Evolutionary conservation across 768 basidiomycete genomes (phyloP), one percentile per base, ranked within the genome.

Genomic region (Boletellus sp.): DNA sequence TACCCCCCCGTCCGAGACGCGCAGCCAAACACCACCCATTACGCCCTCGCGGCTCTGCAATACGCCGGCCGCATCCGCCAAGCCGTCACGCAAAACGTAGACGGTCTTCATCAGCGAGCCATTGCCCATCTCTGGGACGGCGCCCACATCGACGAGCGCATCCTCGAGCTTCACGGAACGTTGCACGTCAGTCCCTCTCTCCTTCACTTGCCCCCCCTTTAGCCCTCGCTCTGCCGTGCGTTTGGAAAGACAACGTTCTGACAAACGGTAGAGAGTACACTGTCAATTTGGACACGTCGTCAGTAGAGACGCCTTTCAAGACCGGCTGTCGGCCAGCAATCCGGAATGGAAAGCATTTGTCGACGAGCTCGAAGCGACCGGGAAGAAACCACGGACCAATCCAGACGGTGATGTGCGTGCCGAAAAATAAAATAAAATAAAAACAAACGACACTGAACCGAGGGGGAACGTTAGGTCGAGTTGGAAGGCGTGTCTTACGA

Each of bases 51-150:
- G 6, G 90, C 93, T 3, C 73, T 96, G 41, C 86, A 90, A 60
- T 74, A 90, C 55, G 69, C 85, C 9, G 78, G 77, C 3, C 67
- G 83, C 45, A 73, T 89, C 17, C 68, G 76, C 19, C 70, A 72
- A 23, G 66, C 94, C 28, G 82, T 97, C 53, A 98, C 95, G 0
- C 87, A 86, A 67, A 90, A 90, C 57, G 94, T 98, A n/a, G 95
- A 98, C 61, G 94, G 93, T 2, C 79, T 98, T 6, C 94, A 97
- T 61, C 84, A 84, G 45, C 91, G 90, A 69, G 89, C 91, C 8
- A 68, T 88, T 17, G 49, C 68, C 32, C 68, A 70, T 62, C 74
- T 78, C 52, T 71, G 67, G 70, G 69, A 62, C 53, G 69, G 64
- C 45, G 62, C 61, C n/a, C 62, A 57, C 19, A 62, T 70, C 66